phyloP scores from a whole-genome alignment of 441 rosid species.

The Hura crepitans region DNA sequence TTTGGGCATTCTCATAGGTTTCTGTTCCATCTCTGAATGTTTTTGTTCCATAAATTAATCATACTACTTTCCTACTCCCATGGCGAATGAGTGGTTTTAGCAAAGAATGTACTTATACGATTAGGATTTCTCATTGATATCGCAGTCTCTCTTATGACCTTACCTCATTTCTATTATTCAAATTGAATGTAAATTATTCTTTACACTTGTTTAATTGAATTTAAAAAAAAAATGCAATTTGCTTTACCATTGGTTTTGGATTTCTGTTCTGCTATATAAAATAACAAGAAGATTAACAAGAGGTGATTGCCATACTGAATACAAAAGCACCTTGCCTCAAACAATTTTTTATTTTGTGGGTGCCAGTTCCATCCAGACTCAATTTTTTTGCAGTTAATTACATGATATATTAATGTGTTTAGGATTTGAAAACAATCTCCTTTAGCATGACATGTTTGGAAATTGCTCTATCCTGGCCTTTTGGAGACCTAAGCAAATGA shows the following conservation, averaged over 20 bases:
- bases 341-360: neutral
- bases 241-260: constrained; percentile 3
- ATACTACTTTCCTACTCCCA: no score
- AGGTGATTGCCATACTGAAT: neutral
- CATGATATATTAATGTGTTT: neutral
- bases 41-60: no score
- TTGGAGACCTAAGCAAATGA: neutral
- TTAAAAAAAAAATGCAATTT: neutral
- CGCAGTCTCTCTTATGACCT: neutral
- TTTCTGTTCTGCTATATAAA: neutral
- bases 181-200: neutral
- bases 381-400: neutral
- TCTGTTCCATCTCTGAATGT: no score
- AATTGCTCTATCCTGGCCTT: neutral
- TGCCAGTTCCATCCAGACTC: neutral
- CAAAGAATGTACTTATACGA: neutral
- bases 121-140: neutral
- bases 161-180: neutral
- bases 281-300: neutral
- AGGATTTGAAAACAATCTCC: neutral
- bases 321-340: neutral
- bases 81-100: no score
- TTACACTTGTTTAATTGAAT: neutral
- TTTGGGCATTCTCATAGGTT: neutral
- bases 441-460: neutral